Conservation (phyloP, 1,284 basidiomycete species). For the Cystobasidium sp. region DNA sequence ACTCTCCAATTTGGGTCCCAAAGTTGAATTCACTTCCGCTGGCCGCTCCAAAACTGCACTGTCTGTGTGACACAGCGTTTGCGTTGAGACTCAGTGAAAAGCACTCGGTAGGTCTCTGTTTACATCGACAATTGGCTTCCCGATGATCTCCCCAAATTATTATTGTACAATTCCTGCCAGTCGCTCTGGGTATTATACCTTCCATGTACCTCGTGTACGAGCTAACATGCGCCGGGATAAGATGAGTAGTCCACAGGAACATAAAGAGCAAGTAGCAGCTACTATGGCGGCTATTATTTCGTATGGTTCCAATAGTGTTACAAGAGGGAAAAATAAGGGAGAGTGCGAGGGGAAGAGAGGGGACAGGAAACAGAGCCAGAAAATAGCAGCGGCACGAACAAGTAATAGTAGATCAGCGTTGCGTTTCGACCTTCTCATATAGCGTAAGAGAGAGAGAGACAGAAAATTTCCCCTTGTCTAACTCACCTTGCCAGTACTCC, state of each 20-base stretch:
- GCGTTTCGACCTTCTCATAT: no score
- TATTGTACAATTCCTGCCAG: no score
- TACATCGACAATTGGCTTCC: no score
- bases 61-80: no score
- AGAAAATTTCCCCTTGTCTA: neutral
- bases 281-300: constrained; percentile 21
- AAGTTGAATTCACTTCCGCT: no score
- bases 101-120: no score
- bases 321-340: neutral
- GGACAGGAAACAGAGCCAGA: neutral
- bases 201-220: constrained; percentile 24
- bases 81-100: no score
- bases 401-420: neutral
- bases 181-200: neutral
- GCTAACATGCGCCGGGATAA: neutral
- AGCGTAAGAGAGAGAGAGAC: neutral
- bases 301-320: neutral
- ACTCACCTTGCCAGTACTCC: constrained; percentile 37
- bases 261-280: constrained; percentile 17
- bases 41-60: no score
- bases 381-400: neutral
- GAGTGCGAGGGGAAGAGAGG: neutral
- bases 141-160: no score
- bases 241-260: constrained; percentile 3
- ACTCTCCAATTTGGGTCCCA: no score